A percentile compares a stretch with the other conserved stretches of the same genome.
These are phyloP conservation scores for Closterium sp. DNA, from an alignment of 139 green algal species.

Conservation along the genomic window DNA sequence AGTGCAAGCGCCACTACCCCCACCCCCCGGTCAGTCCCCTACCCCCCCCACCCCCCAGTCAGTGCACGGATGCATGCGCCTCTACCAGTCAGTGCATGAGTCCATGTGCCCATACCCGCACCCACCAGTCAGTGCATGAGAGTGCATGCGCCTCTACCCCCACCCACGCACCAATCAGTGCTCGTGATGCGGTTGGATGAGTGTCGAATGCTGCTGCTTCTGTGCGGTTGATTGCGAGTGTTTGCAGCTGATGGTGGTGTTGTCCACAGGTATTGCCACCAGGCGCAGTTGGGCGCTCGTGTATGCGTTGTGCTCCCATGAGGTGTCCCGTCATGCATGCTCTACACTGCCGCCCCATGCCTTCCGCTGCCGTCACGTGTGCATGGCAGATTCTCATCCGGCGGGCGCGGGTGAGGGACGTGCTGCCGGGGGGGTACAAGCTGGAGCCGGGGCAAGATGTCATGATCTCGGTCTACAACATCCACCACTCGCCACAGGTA, in stretches of 20 bases:
- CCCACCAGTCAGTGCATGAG: constrained; percentile 73
- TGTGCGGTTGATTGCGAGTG: too few species aligned
- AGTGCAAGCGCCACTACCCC: background rate
- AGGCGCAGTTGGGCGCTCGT: too few species aligned
- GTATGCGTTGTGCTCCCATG: too few species aligned
- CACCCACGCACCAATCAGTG: background rate
- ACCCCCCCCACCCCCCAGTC: background rate
- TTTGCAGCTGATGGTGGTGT: too few species aligned
- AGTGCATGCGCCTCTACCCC: background rate
- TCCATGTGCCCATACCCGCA: constrained; percentile 99
- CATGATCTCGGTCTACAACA: constrained; percentile 97
- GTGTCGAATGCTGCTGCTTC: too few species aligned
- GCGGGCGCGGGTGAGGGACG: constrained; percentile 63
- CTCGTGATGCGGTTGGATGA: constrained; percentile 4
- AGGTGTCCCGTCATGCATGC: too few species aligned
- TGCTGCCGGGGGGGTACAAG: constrained; percentile 73
- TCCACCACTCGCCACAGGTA: constrained; percentile 78
- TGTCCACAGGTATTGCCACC: too few species aligned
- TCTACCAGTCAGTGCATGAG: background rate
- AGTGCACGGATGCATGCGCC: background rate
- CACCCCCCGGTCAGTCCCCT: background rate
- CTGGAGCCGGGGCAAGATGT: constrained; percentile 78
- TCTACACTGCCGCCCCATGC: too few species aligned
- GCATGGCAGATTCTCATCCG: constrained; percentile 49
- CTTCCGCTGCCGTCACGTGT: background rate